Conservation (phyloP, 2,329 filamentous ascomycete species). For the Verticillium klebahnii region DNA sequence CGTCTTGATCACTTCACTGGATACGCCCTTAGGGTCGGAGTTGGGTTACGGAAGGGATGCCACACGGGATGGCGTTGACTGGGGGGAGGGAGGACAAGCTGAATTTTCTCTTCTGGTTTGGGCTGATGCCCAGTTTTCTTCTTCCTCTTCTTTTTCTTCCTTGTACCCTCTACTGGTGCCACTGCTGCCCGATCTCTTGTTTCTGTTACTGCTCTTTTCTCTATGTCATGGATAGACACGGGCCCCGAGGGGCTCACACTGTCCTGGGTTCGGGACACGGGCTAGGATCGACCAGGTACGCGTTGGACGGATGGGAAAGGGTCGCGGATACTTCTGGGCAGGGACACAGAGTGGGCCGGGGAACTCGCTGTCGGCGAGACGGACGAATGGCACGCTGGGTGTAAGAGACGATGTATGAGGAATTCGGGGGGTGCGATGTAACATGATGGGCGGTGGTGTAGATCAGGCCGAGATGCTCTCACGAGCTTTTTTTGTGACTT, state of each 20-base stretch:
- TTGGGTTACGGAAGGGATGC: conserved; percentile 2
- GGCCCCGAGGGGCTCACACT: background rate
- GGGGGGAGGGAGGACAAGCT: conserved; percentile 1
- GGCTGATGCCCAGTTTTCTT: background rate
- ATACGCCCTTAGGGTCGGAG: background rate
- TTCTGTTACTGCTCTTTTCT: background rate
- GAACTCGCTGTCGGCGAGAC: conserved; percentile 4
- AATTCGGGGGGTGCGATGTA: conserved; percentile 3
- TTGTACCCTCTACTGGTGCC: background rate
- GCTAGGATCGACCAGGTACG: conserved; percentile 5
- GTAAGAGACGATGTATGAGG: background rate
- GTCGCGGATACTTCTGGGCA: background rate
- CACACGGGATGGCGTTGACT: background rate
- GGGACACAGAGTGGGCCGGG: background rate
- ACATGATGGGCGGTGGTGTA: conserved; percentile 7
- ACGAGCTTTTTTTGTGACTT: conserved; percentile 13
- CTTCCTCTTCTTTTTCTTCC: background rate
- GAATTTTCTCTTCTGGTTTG: background rate
- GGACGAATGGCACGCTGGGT: background rate
- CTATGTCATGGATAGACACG: background rate
- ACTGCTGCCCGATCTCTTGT: background rate
- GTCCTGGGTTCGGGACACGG: conserved; percentile 1
- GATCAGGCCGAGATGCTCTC: conserved; percentile 16
- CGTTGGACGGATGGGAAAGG: conserved; percentile 2
- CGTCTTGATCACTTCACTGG: background rate